Evolutionary conservation across 495 filamentous ascomycete species (phyloP).

Genomic region (Xylaria cubensis): DNA sequence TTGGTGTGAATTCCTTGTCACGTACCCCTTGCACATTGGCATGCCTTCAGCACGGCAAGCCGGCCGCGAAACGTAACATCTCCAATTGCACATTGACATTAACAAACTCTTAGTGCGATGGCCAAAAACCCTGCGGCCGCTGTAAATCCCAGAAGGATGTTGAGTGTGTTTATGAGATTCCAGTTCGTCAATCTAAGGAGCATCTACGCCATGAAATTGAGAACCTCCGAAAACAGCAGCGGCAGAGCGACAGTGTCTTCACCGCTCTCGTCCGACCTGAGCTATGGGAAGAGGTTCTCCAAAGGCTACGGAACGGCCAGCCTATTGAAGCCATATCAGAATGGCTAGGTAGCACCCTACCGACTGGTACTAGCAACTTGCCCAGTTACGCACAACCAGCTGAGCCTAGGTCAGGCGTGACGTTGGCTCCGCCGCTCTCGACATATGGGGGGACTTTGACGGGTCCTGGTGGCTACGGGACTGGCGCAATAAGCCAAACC

Average conservation of each 20-base stretch:
- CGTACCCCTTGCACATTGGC: not conserved
- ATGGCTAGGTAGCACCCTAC: conserved; percentile 48
- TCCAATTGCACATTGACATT: not conserved
- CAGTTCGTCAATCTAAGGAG: conserved; percentile 62
- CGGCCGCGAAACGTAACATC: not conserved
- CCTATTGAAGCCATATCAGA: conserved; percentile 56
- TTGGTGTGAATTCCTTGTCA: not conserved
- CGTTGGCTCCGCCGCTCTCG: conserved; percentile 34
- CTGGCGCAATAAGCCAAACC: conserved; percentile 33
- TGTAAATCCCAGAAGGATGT: conserved; percentile 55
- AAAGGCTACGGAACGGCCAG: conserved; percentile 55
- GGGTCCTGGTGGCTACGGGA: conserved; percentile 33
- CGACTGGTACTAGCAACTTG: conserved; percentile 27
- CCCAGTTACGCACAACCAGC: conserved; percentile 31
- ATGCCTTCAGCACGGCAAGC: not conserved
- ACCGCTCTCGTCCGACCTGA: conserved; percentile 52
- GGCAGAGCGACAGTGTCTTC: conserved; percentile 53
- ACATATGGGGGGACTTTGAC: conserved; percentile 30
- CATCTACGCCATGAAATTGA: conserved; percentile 60
- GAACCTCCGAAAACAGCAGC: conserved; percentile 52
- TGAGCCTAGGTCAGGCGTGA: conserved; percentile 33
- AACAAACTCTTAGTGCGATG: conserved; percentile 53
- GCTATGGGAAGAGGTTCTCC: conserved; percentile 54
- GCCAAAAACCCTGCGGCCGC: conserved; percentile 57
- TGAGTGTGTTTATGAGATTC: conserved; percentile 60